Base-by-base conservation (phyloP, 2,329 filamentous ascomycete species). In the Xylaria sp. region DNA sequence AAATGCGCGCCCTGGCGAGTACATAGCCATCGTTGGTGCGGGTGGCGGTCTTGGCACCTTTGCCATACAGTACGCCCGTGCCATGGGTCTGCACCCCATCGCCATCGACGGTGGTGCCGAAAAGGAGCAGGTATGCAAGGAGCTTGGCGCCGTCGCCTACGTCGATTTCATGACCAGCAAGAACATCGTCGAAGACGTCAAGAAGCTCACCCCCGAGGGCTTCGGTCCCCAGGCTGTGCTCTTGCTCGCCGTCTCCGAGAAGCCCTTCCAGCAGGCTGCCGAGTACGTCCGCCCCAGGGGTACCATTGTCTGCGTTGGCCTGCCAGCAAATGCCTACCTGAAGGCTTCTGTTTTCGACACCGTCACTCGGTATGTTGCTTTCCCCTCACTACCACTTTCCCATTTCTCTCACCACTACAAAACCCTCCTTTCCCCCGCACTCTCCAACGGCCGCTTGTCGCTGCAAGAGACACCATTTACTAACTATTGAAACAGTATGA, bases 221-320 rank as follows among this genome's bases (percentile, higher is more conserved):
- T 87, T 93, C 18, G 95, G 95, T 62, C 94, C 94, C 5, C 92
- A 97, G 77, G 94, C 94, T 48, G 94, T 95, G 70, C 86, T 98
- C 73, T 86, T 98, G 54, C 89, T 98, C 69, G 94, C 95, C 70
- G 94, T 93, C 62, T 88, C 86, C 75, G 94, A 98, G 87, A 93
- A 91, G 85, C 95, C 95, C 63, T 98, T 98, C 90, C 94, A 97
- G 84, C 94, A 98, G 84, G 95, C 95, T 51, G 90, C 93, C 57
- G 90, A 88, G 82, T 97, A 98, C 82, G 91, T 97, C 71, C 92
- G 95, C 69, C 88, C 93, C 65, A 89, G 90, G 69, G 95, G 95
- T 68, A 88, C 89, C 48, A 92, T 98, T 78, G 88, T 98, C 71
- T 95, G 93, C 82, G 96, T 98, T 77, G 95, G 94, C 78, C 86